phyloP scores from a whole-genome alignment of 768 basidiomycete species.

The Trametes cinnabarina region DNA sequence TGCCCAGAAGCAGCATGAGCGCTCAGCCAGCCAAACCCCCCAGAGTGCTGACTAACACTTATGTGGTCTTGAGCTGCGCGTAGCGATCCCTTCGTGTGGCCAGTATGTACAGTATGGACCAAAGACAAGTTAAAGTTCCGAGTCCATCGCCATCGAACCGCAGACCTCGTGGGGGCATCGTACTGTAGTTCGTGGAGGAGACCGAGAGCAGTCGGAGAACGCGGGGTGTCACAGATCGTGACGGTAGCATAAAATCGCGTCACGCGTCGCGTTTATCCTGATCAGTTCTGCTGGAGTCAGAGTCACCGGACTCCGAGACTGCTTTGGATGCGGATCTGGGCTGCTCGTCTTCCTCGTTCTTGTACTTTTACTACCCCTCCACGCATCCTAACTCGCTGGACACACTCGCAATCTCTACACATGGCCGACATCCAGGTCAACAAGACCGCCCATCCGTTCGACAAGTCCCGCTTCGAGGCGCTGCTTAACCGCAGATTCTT shows the following conservation, averaged over 20 bases:
- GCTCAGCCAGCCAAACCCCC: no score
- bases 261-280: constrained; percentile 23
- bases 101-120: no score
- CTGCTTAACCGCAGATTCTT: constrained; percentile 91
- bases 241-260: constrained; percentile 1
- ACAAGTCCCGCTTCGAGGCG: constrained; percentile 81
- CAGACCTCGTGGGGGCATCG: no score
- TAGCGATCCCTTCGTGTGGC: no score
- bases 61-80: no score
- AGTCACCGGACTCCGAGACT: not conserved
- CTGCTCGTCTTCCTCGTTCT: constrained; percentile 11
- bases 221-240: not conserved
- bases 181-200: no score
- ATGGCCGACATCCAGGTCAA: constrained; percentile 46
- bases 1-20: no score
- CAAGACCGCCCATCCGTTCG: constrained; percentile 84
- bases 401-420: constrained; percentile 1
- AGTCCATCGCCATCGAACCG: no score
- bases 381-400: constrained; percentile 4
- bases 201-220: not conserved
- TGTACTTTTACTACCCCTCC: constrained; percentile 13
- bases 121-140: no score
- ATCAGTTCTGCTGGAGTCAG: constrained; percentile 13
- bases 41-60: no score
- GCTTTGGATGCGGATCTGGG: constrained; percentile 10